These are phyloP conservation scores for Nitzschia sp. DNA, from an alignment of 108 stramenopile species.

Conservation along the genomic window DNA sequence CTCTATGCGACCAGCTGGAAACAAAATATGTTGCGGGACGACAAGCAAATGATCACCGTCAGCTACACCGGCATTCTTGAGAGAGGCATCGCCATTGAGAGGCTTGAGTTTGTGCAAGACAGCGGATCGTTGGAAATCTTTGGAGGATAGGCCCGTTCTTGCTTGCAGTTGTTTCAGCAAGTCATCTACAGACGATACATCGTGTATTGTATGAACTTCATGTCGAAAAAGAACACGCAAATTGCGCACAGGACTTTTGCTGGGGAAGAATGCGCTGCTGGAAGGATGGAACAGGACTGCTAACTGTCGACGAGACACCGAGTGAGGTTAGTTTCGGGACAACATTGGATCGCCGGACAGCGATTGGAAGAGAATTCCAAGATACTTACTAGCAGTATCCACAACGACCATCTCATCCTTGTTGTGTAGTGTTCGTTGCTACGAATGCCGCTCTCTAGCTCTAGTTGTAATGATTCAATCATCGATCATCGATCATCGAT, in stretches of 20 bases:
- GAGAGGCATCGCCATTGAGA: neutral
- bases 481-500: too few relatives aligned
- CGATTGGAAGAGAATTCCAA: neutral
- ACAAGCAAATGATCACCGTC: neutral
- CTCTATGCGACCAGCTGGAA: constrained; percentile 1
- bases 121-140: neutral
- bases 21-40: neutral
- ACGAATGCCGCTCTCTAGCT: too few relatives aligned
- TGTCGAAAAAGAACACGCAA: neutral
- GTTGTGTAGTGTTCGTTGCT: too few relatives aligned
- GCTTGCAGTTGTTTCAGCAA: neutral
- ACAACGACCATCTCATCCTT: too few relatives aligned
- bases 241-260: neutral
- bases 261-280: neutral
- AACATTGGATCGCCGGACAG: neutral
- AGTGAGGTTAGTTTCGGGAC: neutral
- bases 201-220: neutral
- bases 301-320: neutral
- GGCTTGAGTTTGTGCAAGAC: constrained; percentile 1
- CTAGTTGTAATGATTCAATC: too few relatives aligned
- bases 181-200: constrained; percentile 5
- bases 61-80: constrained; percentile 1
- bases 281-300: neutral
- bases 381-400: too few relatives aligned
- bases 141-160: neutral